Base-by-base conservation (phyloP, 2,329 filamentous ascomycete genomes). In the Trichoderma arundinaceum region DNA sequence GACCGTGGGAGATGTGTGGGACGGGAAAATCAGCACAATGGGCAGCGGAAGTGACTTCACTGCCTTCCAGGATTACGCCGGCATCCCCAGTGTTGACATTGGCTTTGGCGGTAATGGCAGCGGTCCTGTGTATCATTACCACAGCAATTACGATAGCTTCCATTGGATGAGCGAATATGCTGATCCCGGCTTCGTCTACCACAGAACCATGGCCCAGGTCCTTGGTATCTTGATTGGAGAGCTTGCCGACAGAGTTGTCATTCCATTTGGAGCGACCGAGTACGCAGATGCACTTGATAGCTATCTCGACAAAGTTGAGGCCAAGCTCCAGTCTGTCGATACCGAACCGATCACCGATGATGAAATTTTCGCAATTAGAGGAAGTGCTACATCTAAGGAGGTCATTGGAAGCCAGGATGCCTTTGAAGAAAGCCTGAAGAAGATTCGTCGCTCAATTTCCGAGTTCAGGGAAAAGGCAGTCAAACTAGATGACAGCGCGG, bases 121-220 rank as follows among this genome's bases (percentile, higher is more conserved):
- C 1, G 82, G 83, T 49, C 79, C 88, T 0, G 82, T 92, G 3
- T 92, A 92, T 74, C 90, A 92, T 72, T 97, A 97, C 77, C 93
- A 97, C 79, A 90, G 89, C 75, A 96, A 97, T 80, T 96, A 96
- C 77, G 93, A 96, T 76, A 92, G 88, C 72, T 95, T 93, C 76
- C 82, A 90, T 77, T 97, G 94, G 93, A 96, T 96, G 92, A 84
- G 88, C 63, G 86, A 84, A 28, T 95, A 86, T 68, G 92, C 92
- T 48, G 94, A 97, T 72, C 83, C 83, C 1, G 85, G 82, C 22
- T 89, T 87, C 65, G 79, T 84, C 52, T 91, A 92, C 72, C 90
- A 92, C 76, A 76, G 82, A 67, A 81, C 89, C 54, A 86, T 88
- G 80, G 83, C 90, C 2, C 89, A 90, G 74, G 75, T 94, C 12